Base-by-base conservation (phyloP, 2,329 filamentous ascomycete genomes). In the Beauveria bassiana region DNA sequence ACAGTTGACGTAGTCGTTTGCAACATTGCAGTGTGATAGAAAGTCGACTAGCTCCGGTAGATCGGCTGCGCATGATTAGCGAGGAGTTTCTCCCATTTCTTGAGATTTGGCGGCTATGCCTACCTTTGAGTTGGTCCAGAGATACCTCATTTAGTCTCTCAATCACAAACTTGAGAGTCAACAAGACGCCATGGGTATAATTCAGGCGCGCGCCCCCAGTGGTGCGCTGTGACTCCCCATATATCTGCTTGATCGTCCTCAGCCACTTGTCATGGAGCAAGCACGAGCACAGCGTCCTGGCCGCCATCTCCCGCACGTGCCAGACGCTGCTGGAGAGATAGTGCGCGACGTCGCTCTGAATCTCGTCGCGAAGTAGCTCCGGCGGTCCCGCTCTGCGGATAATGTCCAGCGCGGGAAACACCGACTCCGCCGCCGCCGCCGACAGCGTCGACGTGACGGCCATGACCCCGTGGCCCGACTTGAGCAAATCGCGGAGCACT, bases 361-460 rank as follows among this genome's bases (percentile, higher is more conserved):
- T 81, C 52, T 82, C 78, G 1, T 78, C 74, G 1, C 81, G 77
- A 62, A 83, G 74, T 3, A 78, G 70, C 26, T 82, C 78, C 0
- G 89, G 89, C 1, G 90, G 85, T 0, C 85, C 84, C 12, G 87
- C 87, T 58, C 90, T 83, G 54, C 89, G 85, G 55, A 95, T 81
- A 42, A 96, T 89, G 66, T 93, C 89, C n/a, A 96, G 76, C 0
- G 89, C 90, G 0, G 91, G 90, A 68, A 95, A 93, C 2, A 93
- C 88, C 0, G 87, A 87, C 72, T 93, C 89, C 6, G 85, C 82
- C 1, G 81, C 75, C 7, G 73, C 71, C 3, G 71, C 69, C 24
- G 70, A 70, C 51, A 61, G 59, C 38, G 68, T 64, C 7, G 71
- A 68, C 34, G 70, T 70, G 3, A 71, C 74, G 57, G 77, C 73